Percentiles rank a stretch among this genome's conserved stretches.
Conservation (phyloP, 2,329 filamentous ascomycete species). For the Arthrobotrys sphaeroides region DNA sequence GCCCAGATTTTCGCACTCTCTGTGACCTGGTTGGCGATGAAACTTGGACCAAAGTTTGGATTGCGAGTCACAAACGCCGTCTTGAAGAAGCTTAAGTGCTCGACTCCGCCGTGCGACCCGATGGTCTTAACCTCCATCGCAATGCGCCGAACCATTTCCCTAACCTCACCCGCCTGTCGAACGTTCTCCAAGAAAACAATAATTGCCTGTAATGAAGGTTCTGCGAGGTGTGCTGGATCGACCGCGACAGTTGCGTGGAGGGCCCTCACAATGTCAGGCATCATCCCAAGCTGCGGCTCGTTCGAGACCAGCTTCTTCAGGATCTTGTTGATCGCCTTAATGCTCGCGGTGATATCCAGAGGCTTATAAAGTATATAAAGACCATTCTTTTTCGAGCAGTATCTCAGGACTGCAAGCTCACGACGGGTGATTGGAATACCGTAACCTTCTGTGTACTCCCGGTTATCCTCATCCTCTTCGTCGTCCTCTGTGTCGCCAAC, state of each 20-base stretch:
- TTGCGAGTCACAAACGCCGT: conserved; percentile 52
- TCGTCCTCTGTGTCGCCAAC: conserved; percentile 40
- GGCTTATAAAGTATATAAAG: conserved; percentile 51
- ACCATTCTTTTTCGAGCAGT: conserved; percentile 48
- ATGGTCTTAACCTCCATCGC: conserved; percentile 65
- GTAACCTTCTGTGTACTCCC: conserved; percentile 15
- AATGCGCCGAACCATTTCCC: conserved; percentile 58
- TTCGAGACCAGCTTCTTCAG: conserved; percentile 45
- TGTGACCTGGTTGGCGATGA: conserved; percentile 45
- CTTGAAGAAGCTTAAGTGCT: conserved; percentile 66
- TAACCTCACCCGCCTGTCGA: conserved; percentile 57
- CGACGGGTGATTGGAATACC: conserved; percentile 32
- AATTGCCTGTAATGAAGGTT: conserved; percentile 63
- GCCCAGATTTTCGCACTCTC: conserved; percentile 64
- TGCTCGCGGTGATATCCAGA: conserved; percentile 34
- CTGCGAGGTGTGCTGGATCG: conserved; percentile 60
- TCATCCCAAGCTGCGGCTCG: conserved; percentile 21
- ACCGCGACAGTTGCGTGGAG: conserved; percentile 55
- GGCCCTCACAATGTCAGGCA: conserved; percentile 35
- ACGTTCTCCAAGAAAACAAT: conserved; percentile 62
- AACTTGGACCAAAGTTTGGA: conserved; percentile 30
- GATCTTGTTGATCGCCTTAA: conserved; percentile 43
- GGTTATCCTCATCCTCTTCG: conserved; percentile 38
- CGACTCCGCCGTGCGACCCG: conserved; percentile 63
- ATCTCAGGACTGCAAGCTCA: conserved; percentile 18